These are phyloP conservation scores for Clavispora fructus DNA, from an alignment of 805 yeast species.

Conservation along the genomic window DNA sequence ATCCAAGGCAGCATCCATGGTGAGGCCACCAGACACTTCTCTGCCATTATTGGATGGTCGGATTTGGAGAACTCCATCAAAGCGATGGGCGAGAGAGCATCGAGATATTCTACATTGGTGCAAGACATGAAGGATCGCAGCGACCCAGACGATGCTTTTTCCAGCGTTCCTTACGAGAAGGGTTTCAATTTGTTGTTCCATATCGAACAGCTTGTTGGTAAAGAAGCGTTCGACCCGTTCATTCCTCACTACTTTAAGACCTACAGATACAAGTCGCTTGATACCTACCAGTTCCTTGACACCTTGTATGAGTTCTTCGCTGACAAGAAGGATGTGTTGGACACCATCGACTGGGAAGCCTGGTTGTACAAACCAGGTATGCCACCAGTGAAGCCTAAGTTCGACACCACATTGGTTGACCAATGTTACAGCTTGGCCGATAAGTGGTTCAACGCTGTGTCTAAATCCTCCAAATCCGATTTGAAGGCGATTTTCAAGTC, in stretches of 20 bases:
- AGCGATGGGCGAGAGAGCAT: conserved; percentile 52
- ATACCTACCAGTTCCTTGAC: conserved; percentile 76
- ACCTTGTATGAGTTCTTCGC: conserved; percentile 62
- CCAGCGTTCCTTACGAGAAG: conserved; percentile 86
- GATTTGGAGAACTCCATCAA: conserved; percentile 64
- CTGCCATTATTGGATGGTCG: conserved; percentile 85
- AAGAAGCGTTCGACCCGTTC: conserved; percentile 66
- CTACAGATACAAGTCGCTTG: conserved; percentile 67
- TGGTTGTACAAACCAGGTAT: conserved; percentile 83
- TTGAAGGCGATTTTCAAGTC: conserved; percentile 30
- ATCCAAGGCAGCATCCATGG: conserved; percentile 77
- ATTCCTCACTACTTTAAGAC: conserved; percentile 70
- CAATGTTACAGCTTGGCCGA: conserved; percentile 61
- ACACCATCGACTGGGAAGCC: conserved; percentile 74
- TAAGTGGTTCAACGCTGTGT: conserved; percentile 51
- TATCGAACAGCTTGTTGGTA: conserved; percentile 62
- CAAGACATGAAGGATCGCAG: conserved; percentile 63
- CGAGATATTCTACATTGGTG: conserved; percentile 56
- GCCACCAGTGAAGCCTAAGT: conserved; percentile 76
- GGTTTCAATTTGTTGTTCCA: conserved; percentile 77
- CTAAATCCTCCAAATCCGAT: conserved; percentile 6
- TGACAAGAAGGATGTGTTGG: conserved; percentile 47
- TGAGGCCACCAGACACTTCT: conserved; percentile 69
- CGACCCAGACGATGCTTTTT: conserved; percentile 88
- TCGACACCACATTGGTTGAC: conserved; percentile 75